These are phyloP conservation scores for Sugiyamaella sp. DNA, from an alignment of 1,139 yeast species.

Conservation along the genomic window DNA sequence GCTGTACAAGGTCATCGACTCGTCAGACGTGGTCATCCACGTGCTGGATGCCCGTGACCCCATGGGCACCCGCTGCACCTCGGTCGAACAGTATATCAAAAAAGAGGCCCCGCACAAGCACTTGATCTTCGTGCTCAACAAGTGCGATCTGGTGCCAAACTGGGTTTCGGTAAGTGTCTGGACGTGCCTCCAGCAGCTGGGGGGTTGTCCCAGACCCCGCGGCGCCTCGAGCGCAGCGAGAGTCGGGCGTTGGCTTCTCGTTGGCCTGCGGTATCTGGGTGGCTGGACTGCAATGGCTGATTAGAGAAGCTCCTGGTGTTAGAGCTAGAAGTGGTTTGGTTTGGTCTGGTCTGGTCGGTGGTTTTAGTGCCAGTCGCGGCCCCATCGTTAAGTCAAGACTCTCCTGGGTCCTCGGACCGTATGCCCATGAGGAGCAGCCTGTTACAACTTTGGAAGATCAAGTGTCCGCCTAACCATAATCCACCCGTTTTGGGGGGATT, in stretches of 20 bases:
- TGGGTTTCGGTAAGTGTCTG: constrained; percentile 95
- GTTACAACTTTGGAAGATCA: constrained; percentile 96
- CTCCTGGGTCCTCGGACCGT: constrained; percentile 32
- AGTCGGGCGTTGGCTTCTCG: background rate
- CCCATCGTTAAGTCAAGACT: constrained; percentile 51
- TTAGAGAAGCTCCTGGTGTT: too few relatives aligned
- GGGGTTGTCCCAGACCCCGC: background rate
- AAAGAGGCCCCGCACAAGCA: constrained; percentile 98
- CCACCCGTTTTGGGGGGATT: constrained; percentile 54
- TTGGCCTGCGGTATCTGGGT: too few relatives aligned
- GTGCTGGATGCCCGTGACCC: constrained; percentile 98
- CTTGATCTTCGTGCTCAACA: constrained; percentile 89
- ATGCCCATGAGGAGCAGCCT: constrained; percentile 53
- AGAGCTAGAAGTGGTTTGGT: too few relatives aligned
- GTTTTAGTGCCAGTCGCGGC: constrained; percentile 22
- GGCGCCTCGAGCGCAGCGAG: background rate
- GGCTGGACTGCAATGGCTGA: too few relatives aligned
- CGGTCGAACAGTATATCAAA: constrained; percentile 89
- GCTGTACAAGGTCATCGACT: constrained; percentile 92
- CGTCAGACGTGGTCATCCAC: constrained; percentile 95
- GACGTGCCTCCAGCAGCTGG: constrained; percentile 12
- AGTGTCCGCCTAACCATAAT: constrained; percentile 58
- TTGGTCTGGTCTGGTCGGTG: constrained; percentile 35
- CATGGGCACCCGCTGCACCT: constrained; percentile 88
- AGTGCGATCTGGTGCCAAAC: constrained; percentile 97